Evolutionary conservation across 306 rosid genomes (phyloP).

Genomic region (Quercus wislizeni): DNA sequence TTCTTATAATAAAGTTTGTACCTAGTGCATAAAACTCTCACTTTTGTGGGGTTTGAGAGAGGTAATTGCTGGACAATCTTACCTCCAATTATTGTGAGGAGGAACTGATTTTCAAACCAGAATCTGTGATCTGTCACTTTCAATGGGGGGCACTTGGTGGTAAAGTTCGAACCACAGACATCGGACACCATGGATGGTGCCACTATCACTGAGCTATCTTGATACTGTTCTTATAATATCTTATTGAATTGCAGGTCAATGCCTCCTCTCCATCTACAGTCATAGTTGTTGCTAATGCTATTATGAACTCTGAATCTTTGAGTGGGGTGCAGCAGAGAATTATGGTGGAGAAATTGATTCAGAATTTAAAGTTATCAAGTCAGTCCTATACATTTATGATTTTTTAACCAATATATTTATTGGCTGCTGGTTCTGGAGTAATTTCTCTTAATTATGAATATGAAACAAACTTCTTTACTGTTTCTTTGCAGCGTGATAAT

Average conservation of each 20-base stretch:
- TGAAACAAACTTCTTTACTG: constrained; percentile 3
- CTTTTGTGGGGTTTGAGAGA: no score
- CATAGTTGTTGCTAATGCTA: constrained; percentile 63
- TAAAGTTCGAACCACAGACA: no score
- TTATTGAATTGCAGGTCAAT: constrained; percentile 51
- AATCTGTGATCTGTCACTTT: not conserved
- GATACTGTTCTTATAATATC: not conserved
- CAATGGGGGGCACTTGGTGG: no score
- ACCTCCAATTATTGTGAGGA: no score
- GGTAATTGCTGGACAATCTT: no score
- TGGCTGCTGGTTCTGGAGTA: not conserved
- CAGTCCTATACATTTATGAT: constrained; percentile 15
- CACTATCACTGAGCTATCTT: not conserved
- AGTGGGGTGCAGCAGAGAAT: constrained; percentile 83
- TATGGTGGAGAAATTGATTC: constrained; percentile 81
- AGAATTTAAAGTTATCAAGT: constrained; percentile 50
- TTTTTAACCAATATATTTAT: not conserved
- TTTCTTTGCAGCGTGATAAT: constrained; percentile 23
- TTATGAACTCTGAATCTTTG: constrained; percentile 65
- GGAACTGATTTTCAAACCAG: no score
- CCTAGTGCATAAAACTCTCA: no score
- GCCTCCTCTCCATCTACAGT: constrained; percentile 62
- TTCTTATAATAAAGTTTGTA: no score
- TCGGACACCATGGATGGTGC: no score
- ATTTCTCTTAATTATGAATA: not conserved